Conservation (phyloP, 495 filamentous ascomycete species). For the Extremus antarcticus region DNA sequence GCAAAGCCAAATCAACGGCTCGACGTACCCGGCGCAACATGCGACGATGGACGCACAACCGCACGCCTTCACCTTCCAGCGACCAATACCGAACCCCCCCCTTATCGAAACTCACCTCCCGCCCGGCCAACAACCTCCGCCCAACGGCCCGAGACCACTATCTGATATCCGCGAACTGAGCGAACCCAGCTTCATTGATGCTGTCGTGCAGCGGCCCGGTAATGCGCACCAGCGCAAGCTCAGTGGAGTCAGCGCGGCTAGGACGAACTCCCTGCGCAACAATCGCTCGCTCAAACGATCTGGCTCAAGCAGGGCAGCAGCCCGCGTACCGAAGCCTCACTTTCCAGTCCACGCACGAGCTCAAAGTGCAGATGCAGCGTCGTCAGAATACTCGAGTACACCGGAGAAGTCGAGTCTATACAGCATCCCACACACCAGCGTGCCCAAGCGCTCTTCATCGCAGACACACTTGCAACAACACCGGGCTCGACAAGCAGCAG, state of each 20-base stretch:
- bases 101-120: neutral
- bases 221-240: neutral
- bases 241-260: neutral
- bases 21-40: neutral
- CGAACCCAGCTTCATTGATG: conserved; percentile 33
- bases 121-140: neutral
- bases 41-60: neutral
- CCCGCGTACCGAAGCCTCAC: neutral
- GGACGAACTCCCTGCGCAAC: neutral
- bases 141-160: conserved; percentile 25
- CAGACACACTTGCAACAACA: conserved; percentile 14
- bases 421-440: conserved; percentile 28
- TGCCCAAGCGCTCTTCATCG: conserved; percentile 31
- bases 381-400: conserved; percentile 21
- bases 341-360: neutral
- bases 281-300: conserved; percentile 5
- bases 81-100: neutral
- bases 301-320: neutral
- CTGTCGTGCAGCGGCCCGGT: conserved; percentile 1
- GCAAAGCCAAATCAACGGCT: neutral
- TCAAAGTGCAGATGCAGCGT: neutral
- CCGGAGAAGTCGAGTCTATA: conserved; percentile 28
- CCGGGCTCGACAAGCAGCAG: conserved; percentile 3
- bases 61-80: neutral
- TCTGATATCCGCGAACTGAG: conserved; percentile 37